A percentile compares a stretch with the other conserved stretches of the same genome.
Evolutionary conservation across 1,139 yeast species (phyloP).

Genomic region (Nakaseomyces kungkrabaensis): DNA sequence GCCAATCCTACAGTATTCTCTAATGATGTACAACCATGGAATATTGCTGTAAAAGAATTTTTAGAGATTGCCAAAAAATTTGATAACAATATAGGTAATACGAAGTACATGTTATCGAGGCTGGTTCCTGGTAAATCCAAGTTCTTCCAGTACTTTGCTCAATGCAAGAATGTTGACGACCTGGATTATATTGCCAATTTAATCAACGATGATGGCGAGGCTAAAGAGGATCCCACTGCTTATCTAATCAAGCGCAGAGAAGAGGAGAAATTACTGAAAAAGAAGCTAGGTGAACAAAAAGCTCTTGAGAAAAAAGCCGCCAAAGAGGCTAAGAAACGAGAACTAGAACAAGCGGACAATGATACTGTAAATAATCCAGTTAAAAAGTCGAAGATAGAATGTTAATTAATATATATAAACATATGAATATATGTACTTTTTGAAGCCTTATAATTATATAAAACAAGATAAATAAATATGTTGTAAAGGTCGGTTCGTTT

Average conservation of each 20-base stretch:
- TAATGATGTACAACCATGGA: slow-evolving; percentile 45
- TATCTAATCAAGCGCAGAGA: slow-evolving; percentile 16
- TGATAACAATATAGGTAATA: slow-evolving; percentile 57
- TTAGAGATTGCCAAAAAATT: slow-evolving; percentile 42
- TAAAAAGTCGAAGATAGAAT: neutral
- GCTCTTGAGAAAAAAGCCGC: neutral
- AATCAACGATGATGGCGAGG: slow-evolving; percentile 14
- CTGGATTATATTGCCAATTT: slow-evolving; percentile 28
- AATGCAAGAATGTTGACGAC: slow-evolving; percentile 47
- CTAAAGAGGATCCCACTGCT: slow-evolving; percentile 15
- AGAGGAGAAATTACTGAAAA: slow-evolving; percentile 15
- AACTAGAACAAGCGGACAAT: neutral
- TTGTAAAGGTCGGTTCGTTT: neutral
- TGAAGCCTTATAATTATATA: too few species aligned
- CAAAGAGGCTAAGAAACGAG: neutral
- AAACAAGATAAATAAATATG: too few species aligned
- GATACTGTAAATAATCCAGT: neutral
- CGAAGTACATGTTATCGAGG: slow-evolving; percentile 70
- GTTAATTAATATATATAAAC: neutral
- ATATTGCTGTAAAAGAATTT: slow-evolving; percentile 44
- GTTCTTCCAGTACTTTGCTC: slow-evolving; percentile 48
- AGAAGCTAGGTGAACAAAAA: slow-evolving; percentile 8
- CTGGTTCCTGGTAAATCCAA: slow-evolving; percentile 72
- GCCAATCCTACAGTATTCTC: slow-evolving; percentile 70
- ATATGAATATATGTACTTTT: neutral